phyloP scores from a whole-genome alignment of 2,329 filamentous ascomycete species.

The Aspergillus oerlinghausenensis region DNA sequence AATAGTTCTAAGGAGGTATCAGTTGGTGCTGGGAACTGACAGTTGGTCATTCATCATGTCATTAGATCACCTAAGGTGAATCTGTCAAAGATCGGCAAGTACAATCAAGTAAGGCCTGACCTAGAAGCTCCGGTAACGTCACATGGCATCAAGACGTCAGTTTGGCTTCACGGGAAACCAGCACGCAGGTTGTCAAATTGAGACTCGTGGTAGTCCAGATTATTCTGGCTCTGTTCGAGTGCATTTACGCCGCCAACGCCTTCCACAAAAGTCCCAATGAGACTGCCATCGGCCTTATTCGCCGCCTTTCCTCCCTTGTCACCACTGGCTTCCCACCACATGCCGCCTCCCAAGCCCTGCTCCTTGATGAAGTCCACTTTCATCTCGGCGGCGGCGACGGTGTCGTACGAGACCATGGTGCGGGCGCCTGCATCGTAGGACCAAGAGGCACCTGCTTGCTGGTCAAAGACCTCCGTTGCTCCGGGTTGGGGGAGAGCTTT shows the following conservation, averaged over 20 bases:
- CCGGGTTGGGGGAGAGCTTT: constrained; percentile 72
- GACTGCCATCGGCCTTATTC: constrained; percentile 47
- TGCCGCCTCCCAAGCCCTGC: constrained; percentile 71
- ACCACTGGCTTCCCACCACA: constrained; percentile 92
- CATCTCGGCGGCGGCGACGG: constrained; percentile 53
- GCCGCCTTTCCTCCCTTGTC: constrained; percentile 58
- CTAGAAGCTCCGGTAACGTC: neutral
- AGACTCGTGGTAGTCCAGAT: constrained; percentile 36
- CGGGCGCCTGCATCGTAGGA: constrained; percentile 63
- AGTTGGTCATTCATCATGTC: neutral
- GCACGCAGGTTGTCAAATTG: constrained; percentile 37
- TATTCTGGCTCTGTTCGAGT: constrained; percentile 34
- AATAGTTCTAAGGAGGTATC: neutral
- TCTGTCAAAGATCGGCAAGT: neutral
- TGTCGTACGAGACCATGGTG: constrained; percentile 72
- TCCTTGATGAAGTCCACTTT: constrained; percentile 70
- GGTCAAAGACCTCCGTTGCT: constrained; percentile 61
- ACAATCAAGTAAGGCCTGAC: neutral
- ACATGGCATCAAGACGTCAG: neutral
- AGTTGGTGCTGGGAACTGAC: neutral
- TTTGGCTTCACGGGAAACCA: constrained; percentile 19
- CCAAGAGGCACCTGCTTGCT: constrained; percentile 65
- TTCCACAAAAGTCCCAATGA: constrained; percentile 57
- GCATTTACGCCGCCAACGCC: constrained; percentile 27
- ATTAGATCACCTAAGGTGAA: neutral